A percentile compares a stretch with the other conserved stretches of the same genome.
Conservation (phyloP, 495 filamentous ascomycete genomes). For the Neurospora pannonica region DNA sequence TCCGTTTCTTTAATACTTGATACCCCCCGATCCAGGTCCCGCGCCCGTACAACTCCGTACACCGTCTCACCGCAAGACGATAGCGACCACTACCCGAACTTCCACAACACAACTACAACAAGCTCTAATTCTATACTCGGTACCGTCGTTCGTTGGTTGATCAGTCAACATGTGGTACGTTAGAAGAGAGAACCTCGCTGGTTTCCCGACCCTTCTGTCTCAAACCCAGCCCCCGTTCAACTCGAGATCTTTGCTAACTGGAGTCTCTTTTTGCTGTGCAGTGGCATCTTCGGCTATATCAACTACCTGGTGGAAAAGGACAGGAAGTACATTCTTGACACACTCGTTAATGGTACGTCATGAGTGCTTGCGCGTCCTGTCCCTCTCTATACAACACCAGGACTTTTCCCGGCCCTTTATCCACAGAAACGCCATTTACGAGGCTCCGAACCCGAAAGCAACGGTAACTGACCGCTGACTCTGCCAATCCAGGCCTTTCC, state of each 20-base stretch:
- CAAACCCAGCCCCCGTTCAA: not conserved
- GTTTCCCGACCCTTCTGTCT: not conserved
- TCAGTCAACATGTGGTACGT: slow-evolving; percentile 28
- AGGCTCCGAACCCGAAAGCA: slow-evolving; percentile 5
- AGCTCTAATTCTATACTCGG: slow-evolving; percentile 1
- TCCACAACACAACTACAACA: not conserved
- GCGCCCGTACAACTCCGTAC: not conserved
- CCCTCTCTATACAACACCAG: not conserved
- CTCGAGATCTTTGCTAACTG: not conserved
- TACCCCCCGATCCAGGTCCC: not conserved
- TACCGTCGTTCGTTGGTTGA: slow-evolving; percentile 16
- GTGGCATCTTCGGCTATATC: slow-evolving; percentile 99
- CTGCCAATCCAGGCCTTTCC: slow-evolving; percentile 49
- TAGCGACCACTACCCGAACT: not conserved
- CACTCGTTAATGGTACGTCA: slow-evolving; percentile 77
- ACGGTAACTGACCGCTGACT: slow-evolving; percentile 14
- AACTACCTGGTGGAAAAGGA: slow-evolving; percentile 92
- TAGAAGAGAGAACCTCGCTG: slow-evolving; percentile 5
- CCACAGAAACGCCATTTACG: not conserved
- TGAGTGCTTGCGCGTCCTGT: slow-evolving; percentile 2
- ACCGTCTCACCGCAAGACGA: not conserved
- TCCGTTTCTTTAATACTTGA: not conserved
- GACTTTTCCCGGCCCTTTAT: slow-evolving; percentile 7
- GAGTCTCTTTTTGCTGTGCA: slow-evolving; percentile 23
- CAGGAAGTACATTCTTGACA: slow-evolving; percentile 86